Evolutionary conservation across 1,139 yeast species (phyloP).

Genomic region (Diutina rugosa): DNA sequence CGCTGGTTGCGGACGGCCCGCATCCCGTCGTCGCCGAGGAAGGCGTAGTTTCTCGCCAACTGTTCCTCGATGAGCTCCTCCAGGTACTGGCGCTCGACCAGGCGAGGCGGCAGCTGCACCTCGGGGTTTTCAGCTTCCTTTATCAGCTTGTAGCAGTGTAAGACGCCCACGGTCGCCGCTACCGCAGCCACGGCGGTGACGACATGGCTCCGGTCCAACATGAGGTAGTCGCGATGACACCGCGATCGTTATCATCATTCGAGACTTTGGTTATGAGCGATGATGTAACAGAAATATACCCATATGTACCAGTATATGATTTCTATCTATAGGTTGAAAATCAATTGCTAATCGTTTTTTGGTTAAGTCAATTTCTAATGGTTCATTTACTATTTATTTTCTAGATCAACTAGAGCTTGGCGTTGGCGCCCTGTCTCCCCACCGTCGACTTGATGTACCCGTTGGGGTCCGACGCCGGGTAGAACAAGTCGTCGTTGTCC

Average conservation of each 20-base stretch:
- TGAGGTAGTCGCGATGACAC: background rate
- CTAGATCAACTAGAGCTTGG: slow-evolving; percentile 25
- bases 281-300: background rate
- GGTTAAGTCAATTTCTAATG: too few species aligned
- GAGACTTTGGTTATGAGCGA: background rate
- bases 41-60: slow-evolving; percentile 85
- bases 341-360: too few species aligned
- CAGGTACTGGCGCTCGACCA: slow-evolving; percentile 20
- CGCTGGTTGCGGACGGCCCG: slow-evolving; percentile 58
- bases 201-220: background rate
- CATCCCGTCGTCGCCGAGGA: slow-evolving; percentile 78
- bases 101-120: background rate
- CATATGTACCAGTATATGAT: too few species aligned
- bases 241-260: background rate
- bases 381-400: too few species aligned
- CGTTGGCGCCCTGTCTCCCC: slow-evolving; percentile 32
- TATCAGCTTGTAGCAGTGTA: background rate
- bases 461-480: slow-evolving; percentile 87
- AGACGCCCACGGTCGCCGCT: background rate
- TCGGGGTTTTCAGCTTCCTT: background rate
- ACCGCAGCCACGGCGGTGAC: background rate
- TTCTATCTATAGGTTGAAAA: too few species aligned
- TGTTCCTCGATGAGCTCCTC: slow-evolving; percentile 81
- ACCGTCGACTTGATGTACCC: slow-evolving; percentile 84
- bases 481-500: slow-evolving; percentile 71